Evolutionary conservation across 1,139 yeast species (phyloP).

Genomic region (Blastobotrys aristatus): DNA sequence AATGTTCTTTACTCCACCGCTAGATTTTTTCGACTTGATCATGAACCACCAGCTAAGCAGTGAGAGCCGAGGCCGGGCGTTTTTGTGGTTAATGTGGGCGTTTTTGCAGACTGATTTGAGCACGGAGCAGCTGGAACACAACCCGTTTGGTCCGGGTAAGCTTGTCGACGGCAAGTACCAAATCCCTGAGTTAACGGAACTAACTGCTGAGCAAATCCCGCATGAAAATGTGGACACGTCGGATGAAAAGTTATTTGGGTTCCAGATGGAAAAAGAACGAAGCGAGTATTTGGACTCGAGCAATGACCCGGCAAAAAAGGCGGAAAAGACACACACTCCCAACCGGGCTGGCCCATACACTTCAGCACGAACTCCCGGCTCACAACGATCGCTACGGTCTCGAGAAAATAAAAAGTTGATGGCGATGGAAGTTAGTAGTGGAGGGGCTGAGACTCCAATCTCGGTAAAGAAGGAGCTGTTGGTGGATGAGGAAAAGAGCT

Average conservation of each 20-base stretch:
- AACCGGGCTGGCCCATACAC: slow-evolving; percentile 6
- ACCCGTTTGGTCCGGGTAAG: slow-evolving; percentile 58
- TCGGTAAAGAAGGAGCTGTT: neutral
- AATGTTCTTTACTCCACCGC: slow-evolving; percentile 34
- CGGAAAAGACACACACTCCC: neutral
- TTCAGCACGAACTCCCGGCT: neutral
- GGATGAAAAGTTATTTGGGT: slow-evolving; percentile 67
- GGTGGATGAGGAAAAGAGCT: neutral
- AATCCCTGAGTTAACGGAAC: slow-evolving; percentile 45
- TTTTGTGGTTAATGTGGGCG: slow-evolving; percentile 79
- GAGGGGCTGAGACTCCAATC: neutral
- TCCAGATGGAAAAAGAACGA: slow-evolving; percentile 61
- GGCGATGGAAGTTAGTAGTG: neutral
- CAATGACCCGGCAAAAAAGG: slow-evolving; percentile 4
- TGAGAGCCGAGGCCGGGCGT: slow-evolving; percentile 59
- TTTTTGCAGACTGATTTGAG: slow-evolving; percentile 64
- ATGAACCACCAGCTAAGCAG: slow-evolving; percentile 52
- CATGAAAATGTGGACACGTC: slow-evolving; percentile 64
- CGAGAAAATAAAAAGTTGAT: neutral
- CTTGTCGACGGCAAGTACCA: slow-evolving; percentile 10
- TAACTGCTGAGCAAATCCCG: slow-evolving; percentile 38
- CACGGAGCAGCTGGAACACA: slow-evolving; percentile 46
- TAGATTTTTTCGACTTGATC: slow-evolving; percentile 58
- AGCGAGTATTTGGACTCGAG: slow-evolving; percentile 43
- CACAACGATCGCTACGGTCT: slow-evolving; percentile 8